Percentiles rank a stretch among this genome's conserved stretches.
These are phyloP conservation scores for Capsicum chinense DNA, from an alignment of 257 asterid species.

Conservation along the genomic window DNA sequence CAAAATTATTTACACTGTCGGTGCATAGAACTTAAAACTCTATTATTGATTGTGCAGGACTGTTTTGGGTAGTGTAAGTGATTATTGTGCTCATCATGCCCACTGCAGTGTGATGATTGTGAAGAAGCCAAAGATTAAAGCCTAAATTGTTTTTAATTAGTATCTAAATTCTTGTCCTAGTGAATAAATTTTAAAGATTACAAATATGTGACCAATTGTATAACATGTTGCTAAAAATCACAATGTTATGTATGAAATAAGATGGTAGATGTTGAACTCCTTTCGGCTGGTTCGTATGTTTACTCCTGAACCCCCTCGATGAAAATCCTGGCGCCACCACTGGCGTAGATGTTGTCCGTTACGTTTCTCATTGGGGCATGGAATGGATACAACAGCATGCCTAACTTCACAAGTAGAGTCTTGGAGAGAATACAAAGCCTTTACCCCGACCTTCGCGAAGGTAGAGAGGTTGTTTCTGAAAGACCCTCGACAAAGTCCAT, in stretches of 20 bases:
- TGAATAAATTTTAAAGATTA: neutral
- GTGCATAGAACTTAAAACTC: neutral
- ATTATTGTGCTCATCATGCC: constrained; percentile 27
- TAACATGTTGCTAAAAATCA: neutral
- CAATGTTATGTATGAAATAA: constrained; percentile 4
- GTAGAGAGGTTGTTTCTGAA: too few species aligned
- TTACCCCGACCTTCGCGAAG: too few species aligned
- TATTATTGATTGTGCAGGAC: constrained; percentile 17
- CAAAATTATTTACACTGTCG: neutral
- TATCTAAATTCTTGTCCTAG: neutral
- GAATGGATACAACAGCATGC: neutral
- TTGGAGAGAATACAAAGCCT: too few species aligned
- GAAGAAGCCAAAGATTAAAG: constrained; percentile 21
- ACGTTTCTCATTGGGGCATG: too few species aligned
- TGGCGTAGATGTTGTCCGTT: too few species aligned
- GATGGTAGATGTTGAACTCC: neutral
- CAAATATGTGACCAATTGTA: neutral
- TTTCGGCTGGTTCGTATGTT: too few species aligned
- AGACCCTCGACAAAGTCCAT: too few species aligned
- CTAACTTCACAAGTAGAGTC: too few species aligned
- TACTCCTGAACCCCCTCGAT: too few species aligned
- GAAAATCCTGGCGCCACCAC: too few species aligned
- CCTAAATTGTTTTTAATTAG: neutral
- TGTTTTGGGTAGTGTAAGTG: constrained; percentile 25
- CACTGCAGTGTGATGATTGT: constrained; percentile 29